Base-by-base conservation (phyloP, 2,329 filamentous ascomycete species). In the Sclerotinia subarctica region DNA sequence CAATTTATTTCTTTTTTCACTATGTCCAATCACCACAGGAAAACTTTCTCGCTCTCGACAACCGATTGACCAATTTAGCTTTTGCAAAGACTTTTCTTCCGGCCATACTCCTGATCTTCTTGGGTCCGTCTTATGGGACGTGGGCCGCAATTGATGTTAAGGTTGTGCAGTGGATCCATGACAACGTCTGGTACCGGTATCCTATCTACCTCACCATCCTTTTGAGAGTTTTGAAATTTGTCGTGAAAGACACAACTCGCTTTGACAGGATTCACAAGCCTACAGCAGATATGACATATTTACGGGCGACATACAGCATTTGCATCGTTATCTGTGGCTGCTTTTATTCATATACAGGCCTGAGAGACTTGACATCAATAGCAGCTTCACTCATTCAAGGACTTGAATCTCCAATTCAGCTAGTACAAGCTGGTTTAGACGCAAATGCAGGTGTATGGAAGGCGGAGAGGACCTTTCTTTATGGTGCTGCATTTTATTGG, bases 141-240 rank as follows among this genome's bases (percentile, higher is more conserved):
- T 72, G 74, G 44, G 63, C 52, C 10, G 64, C 70, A 26, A 54
- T 49, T 24, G 29, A 52, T 3, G 59, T 74, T 17, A 64, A 69
- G n/a, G 73, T 62, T n/a, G 70, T 70, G 10, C 74, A 77, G 69
- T 73, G 70, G 69, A 66, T 77, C 32, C 29, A 64, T 15, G 76
- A 75, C 56, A 73, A 72, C 2, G 32, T 72, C 49, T 85, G 83
- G 82, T 82, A 85, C 70, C 76, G 79, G 10, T 77, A 76, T 63
- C 76, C 76, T 5, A 74, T 66, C 56, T 74, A 3, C 71, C 71
- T 57, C 70, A 71, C 35, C 64, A 70, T 52, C 17, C 67, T 53
- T 63, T 51, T 57, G 51, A 56, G 52, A 24, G 13, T 58, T 35
- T 19, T 47, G 6, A 47, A 35, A 2, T 26, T 49, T 8, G 5